Base-by-base conservation (phyloP, 129 eudicot genomes). In the Pseudognaphalium luteoalbum region DNA sequence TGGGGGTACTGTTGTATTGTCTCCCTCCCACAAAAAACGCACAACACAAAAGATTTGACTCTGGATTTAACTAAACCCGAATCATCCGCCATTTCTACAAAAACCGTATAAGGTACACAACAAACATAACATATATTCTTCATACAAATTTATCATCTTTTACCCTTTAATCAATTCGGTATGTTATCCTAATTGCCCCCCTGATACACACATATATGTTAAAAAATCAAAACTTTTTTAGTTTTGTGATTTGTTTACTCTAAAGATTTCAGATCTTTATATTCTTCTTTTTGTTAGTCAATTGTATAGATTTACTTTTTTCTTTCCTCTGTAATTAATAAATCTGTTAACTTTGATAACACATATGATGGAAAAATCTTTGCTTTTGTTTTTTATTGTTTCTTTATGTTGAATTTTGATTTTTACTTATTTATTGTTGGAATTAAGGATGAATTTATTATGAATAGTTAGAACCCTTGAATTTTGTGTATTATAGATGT, bases 11-110 rank as follows among this genome's bases (percentile, higher is more conserved):
- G 67, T 76, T 76, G 81, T 35, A 68, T 80, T 74, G 84, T 80
- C 84, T 80, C 80, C 80, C 76, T 80, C 84, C 28, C 76, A 80
- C 35, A 80, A 80, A 80, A 25, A 25, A 25, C n/a, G 74, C 76
- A 57, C 11, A 57, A 29, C 19, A 57, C 25, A 57, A 57, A 67
- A 74, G 28, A 62, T 74, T 80, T 80, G 84, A 75, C 71, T 74
- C 80, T 67, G 64, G 80, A 80, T 80, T 80, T 71, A 80, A 57
- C 76, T 64, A 71, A 71, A 71, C 71, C 72, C 82, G 66, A 39
- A 39, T 57, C 79, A 73, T 73, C 61, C 56, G 75, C 79, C 83
- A 66, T 73, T 66, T 39, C 9, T 12, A 39, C 9, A 39, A 39
- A 39, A 39, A 39, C 12, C 12, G 9, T 9, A 39, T 0, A 39